Percentiles rank a stretch among this genome's conserved stretches.
Conservation (phyloP, 1,139 yeast genomes). For the Wickerhamiella pararugosa region DNA sequence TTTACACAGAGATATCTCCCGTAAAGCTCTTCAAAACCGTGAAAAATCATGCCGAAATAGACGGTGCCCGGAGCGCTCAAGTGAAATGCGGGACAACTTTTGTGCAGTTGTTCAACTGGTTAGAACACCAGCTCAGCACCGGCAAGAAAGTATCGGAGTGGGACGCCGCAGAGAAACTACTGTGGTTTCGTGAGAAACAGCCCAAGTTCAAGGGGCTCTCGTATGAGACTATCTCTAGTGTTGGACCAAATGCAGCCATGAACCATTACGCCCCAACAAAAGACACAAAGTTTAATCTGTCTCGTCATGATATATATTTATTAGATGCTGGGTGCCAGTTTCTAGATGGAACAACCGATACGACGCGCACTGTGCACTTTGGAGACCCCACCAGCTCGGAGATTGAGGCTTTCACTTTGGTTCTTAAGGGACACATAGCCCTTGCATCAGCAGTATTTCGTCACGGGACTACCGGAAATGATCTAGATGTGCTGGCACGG, state of each 20-base stretch:
- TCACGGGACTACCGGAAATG: constrained; percentile 69
- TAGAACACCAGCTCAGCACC: constrained; percentile 43
- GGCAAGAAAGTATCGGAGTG: constrained; percentile 58
- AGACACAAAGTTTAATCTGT: constrained; percentile 49
- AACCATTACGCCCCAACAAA: constrained; percentile 76
- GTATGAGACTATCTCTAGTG: constrained; percentile 82
- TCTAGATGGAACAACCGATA: constrained; percentile 90
- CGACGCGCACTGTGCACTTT: constrained; percentile 84
- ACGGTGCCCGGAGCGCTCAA: constrained; percentile 68
- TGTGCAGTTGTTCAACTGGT: constrained; percentile 70
- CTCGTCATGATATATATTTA: constrained; percentile 64
- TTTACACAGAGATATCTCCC: constrained; percentile 30
- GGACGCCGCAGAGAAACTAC: constrained; percentile 55
- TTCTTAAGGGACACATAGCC: constrained; percentile 82
- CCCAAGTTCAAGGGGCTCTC: constrained; percentile 63
- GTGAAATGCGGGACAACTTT: constrained; percentile 78
- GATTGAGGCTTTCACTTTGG: constrained; percentile 65
- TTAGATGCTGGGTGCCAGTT: constrained; percentile 93
- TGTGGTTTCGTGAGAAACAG: constrained; percentile 41
- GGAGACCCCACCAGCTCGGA: constrained; percentile 55
- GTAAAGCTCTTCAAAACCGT: constrained; percentile 63
- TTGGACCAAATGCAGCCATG: constrained; percentile 86
- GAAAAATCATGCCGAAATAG: constrained; percentile 58
- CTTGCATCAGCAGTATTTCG: constrained; percentile 70
- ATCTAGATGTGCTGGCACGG: constrained; percentile 78